Evolutionary conservation across 129 eudicot species (phyloP).

Genomic region (Flaveria linearis): DNA sequence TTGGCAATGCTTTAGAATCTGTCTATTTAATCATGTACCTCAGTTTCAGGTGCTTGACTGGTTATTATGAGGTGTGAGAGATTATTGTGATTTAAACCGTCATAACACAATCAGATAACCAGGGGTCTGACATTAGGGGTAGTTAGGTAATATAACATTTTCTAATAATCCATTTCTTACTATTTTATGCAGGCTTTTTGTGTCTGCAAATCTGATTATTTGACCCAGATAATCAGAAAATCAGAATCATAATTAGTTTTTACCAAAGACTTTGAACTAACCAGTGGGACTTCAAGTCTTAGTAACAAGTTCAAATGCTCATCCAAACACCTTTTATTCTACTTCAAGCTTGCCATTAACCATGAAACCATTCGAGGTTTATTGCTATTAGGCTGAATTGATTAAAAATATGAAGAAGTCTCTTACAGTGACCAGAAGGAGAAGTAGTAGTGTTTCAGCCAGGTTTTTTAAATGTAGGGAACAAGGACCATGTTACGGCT

Average conservation of each 20-base stretch:
- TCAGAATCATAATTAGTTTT: not conserved
- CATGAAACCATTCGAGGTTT: not conserved
- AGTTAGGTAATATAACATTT: not conserved
- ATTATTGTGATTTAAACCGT: not conserved
- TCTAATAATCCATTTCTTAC: not conserved
- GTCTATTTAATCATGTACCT: not conserved
- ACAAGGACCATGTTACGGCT: not conserved
- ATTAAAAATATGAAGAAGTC: not conserved
- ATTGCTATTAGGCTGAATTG: not conserved
- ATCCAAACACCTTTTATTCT: not conserved
- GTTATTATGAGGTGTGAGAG: not conserved
- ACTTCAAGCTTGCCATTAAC: not conserved
- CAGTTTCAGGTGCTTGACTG: not conserved
- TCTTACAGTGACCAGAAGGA: not conserved
- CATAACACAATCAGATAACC: conserved; percentile 2
- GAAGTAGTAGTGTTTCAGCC: not conserved
- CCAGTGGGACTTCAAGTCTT: not conserved
- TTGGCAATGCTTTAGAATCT: not conserved
- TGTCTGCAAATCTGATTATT: not conserved
- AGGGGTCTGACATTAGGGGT: not conserved
- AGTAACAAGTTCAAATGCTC: not conserved
- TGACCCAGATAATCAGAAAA: not conserved
- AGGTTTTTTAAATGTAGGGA: not conserved
- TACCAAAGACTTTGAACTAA: not conserved
- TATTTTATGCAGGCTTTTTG: not conserved